Base-by-base conservation (phyloP, 441 rosid species). In the Jatropha multifida region DNA sequence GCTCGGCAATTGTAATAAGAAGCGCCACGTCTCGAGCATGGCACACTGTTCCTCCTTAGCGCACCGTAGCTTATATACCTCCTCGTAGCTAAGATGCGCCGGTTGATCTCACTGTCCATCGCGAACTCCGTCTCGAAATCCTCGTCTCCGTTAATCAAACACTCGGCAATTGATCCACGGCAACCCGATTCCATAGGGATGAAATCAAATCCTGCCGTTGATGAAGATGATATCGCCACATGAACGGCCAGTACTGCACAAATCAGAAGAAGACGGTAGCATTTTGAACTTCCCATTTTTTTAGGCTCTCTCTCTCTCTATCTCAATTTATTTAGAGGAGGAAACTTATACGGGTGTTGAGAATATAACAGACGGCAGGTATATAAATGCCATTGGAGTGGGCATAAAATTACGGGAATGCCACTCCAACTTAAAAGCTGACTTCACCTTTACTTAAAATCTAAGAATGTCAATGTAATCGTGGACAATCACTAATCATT, bases 11-110 rank as follows among this genome's bases (percentile, higher is more conserved):
- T 93, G 87, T 95, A 95, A 80, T 95, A 95, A 18, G 98, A 93
- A 7, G 99, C 93, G 4, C 99, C 98, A 48, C 99, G 94, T 7
- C 92, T 86, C 11, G 99, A 95, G 79, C 99, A 95, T 46, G 99
- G 99, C 10, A 95, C 99, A 18, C 81, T 84, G 88, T 92, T 86
- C 88, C 86, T 89, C 93, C 76, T 90, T 73, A 95, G 88, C 37
- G 98, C 97, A n/a, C 94, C 97, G 78, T 95, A 95, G 93, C 98
- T 89, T 69, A 95, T 79, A 85, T 93, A 95, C 41, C 54, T 86
- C 71, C 40, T 82, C 64, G 94, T 90, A 2, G 93, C 89, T 77
- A 93, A 77, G 32, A 95, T 90, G 52, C 97, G 95, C 75, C 97
- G 69, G 88, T 74, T 92, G 83, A 82, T 86, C 77, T 92, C 98